Evolutionary conservation across 306 rosid genomes (phyloP).

Genomic region (Lablab purpureus): DNA sequence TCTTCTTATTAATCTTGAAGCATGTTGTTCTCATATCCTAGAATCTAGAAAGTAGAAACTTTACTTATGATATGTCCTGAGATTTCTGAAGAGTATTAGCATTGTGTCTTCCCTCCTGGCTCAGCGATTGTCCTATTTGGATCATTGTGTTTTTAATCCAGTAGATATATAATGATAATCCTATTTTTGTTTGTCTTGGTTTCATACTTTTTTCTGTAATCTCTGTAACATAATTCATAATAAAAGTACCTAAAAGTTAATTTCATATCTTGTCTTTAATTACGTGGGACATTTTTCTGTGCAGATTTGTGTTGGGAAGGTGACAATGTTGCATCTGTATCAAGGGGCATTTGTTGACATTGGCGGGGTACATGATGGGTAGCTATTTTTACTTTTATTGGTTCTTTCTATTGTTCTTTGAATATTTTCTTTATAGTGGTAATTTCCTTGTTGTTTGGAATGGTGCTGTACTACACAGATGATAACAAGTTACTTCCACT

Average conservation of each 20-base stretch:
- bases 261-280: slow-evolving; percentile 2
- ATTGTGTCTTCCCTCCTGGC: not conserved
- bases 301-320: slow-evolving; percentile 92
- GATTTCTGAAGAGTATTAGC: slow-evolving; percentile 11
- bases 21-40: slow-evolving; percentile 29
- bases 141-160: slow-evolving; percentile 23
- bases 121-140: slow-evolving; percentile 12
- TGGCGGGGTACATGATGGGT: slow-evolving; percentile 98
- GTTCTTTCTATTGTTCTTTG: slow-evolving; percentile 21
- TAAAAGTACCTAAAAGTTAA: slow-evolving; percentile 28
- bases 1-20: slow-evolving; percentile 21
- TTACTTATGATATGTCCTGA: slow-evolving; percentile 15
- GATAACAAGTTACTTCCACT: slow-evolving; percentile 30
- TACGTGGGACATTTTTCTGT: slow-evolving; percentile 35
- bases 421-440: slow-evolving; percentile 29
- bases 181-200: slow-evolving; percentile 25
- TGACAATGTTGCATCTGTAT: slow-evolving; percentile 84
- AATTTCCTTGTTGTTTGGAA: slow-evolving; percentile 37
- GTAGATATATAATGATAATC: slow-evolving; percentile 13
- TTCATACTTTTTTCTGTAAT: slow-evolving; percentile 5
- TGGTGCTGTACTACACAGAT: slow-evolving; percentile 33
- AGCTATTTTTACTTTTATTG: slow-evolving; percentile 40
- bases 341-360: slow-evolving; percentile 99
- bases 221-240: not conserved
- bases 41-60: slow-evolving; percentile 14